These are phyloP conservation scores for Raffaelea deltoideospora DNA, from an alignment of 2,329 filamentous ascomycete species.

Conservation along the genomic window DNA sequence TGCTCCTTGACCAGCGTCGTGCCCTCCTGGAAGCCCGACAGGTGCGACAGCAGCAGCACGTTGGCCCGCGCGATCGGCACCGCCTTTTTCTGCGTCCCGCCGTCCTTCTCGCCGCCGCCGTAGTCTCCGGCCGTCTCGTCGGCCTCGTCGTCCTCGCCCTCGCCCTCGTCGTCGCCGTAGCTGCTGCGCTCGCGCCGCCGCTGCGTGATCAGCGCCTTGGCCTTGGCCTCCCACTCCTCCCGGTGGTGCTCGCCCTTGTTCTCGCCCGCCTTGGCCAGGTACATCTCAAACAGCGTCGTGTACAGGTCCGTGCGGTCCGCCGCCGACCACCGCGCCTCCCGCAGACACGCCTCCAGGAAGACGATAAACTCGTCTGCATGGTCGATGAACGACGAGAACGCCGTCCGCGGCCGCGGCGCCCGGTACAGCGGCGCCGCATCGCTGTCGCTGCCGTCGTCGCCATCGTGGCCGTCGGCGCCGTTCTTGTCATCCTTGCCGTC, in stretches of 20 bases:
- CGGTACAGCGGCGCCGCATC: constrained; percentile 43
- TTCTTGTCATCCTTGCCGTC: no score
- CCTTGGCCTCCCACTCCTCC: constrained; percentile 77
- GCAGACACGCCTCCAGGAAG: constrained; percentile 79
- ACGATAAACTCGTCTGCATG: constrained; percentile 82
- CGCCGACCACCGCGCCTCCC: constrained; percentile 53
- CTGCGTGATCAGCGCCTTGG: constrained; percentile 66
- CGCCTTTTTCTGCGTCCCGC: constrained; percentile 46
- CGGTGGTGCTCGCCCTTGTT: constrained; percentile 52
- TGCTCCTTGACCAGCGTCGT: constrained; percentile 89
- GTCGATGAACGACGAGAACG: constrained; percentile 94
- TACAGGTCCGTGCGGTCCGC: constrained; percentile 75
- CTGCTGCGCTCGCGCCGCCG: no score
- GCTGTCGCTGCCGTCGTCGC: not conserved
- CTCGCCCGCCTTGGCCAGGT: constrained; percentile 72
- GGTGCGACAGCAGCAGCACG: constrained; percentile 78
- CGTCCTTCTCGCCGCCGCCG: constrained; percentile 29
- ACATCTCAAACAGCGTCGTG: constrained; percentile 96
- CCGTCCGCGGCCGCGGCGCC: constrained; percentile 68
- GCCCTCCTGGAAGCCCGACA: constrained; percentile 80
- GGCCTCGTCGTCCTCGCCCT: constrained; percentile 23
- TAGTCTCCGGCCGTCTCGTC: constrained; percentile 48
- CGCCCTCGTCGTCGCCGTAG: constrained; percentile 45
- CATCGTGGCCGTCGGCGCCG: not conserved
- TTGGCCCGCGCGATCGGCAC: constrained; percentile 88